A percentile compares a stretch with the other conserved stretches of the same genome.
Conservation (phyloP, 768 basidiomycete genomes). For the Nevesoporus exiguus region DNA sequence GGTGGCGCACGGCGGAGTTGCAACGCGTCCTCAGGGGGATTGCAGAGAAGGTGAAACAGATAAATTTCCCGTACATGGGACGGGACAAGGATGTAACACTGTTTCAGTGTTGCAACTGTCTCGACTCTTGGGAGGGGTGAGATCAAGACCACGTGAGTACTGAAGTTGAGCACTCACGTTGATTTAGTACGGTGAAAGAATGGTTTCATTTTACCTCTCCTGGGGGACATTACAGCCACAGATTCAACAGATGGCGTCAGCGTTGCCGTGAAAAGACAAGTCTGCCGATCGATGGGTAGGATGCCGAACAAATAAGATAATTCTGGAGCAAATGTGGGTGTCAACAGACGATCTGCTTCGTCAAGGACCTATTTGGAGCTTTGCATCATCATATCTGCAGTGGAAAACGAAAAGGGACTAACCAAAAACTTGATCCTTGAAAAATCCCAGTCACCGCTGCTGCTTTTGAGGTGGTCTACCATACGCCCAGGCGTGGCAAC, state of each 20-base stretch:
- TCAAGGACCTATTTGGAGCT: conserved; percentile 68
- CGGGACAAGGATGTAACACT: conserved; percentile 88
- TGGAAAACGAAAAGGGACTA: conserved; percentile 18
- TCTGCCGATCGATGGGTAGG: conserved; percentile 86
- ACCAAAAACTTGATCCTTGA: conserved; percentile 84
- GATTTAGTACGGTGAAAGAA: conserved; percentile 81
- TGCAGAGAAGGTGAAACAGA: conserved; percentile 82
- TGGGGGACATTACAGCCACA: conserved; percentile 67
- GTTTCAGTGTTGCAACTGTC: conserved; percentile 85
- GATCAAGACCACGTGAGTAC: not conserved
- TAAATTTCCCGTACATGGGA: conserved; percentile 93
- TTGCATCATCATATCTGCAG: not conserved
- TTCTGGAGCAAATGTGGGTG: conserved; percentile 85
- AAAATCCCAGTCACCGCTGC: conserved; percentile 75
- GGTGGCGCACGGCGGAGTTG: conserved; percentile 65
- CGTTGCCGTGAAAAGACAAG: conserved; percentile 95
- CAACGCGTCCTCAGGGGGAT: conserved; percentile 78
- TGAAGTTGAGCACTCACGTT: conserved; percentile 46
- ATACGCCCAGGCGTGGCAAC: conserved; percentile 96
- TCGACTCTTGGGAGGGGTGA: conserved; percentile 55
- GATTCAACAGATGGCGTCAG: conserved; percentile 82
- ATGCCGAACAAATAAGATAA: conserved; percentile 70
- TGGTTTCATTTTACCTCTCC: conserved; percentile 79
- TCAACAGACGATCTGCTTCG: conserved; percentile 92
- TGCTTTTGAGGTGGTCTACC: conserved; percentile 83